These are phyloP conservation scores for Globisporangium parvum DNA, from an alignment of 352 stramenopile species.

Conservation along the genomic window DNA sequence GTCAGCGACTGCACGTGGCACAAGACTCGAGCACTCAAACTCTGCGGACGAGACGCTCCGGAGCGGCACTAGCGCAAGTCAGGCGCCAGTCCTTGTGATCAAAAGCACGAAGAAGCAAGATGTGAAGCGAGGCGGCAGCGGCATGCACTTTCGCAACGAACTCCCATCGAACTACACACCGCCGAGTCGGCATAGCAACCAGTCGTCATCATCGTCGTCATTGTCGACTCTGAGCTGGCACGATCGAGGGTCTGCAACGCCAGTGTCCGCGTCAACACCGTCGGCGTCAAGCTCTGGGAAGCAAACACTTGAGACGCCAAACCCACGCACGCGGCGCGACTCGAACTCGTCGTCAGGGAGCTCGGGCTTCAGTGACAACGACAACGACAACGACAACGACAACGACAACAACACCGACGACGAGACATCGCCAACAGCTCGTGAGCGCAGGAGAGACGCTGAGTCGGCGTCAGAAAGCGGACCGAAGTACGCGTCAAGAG, in stretches of 20 bases:
- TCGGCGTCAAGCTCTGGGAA: conserved; percentile 11
- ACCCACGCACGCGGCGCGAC: neutral
- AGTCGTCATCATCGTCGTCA: neutral
- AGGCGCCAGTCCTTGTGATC: conserved; percentile 7
- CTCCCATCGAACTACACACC: conserved; percentile 59
- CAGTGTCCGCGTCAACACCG: conserved; percentile 16
- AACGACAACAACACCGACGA: neutral
- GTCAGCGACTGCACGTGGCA: neutral
- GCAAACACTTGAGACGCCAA: neutral
- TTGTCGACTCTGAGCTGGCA: conserved; percentile 10
- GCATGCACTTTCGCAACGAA: conserved; percentile 75
- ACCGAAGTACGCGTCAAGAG: neutral
- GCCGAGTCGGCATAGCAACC: conserved; percentile 16
- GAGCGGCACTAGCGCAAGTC: neutral
- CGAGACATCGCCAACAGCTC: too few relatives aligned
- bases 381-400: neutral
- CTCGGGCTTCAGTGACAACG: conserved; percentile 11
- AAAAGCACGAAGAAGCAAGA: conserved; percentile 29
- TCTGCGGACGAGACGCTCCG: neutral
- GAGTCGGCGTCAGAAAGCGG: neutral
- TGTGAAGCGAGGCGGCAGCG: conserved; percentile 13
- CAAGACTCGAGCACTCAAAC: conserved; percentile 13
- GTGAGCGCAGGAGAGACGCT: neutral
- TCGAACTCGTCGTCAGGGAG: conserved; percentile 13
- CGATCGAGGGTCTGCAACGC: conserved; percentile 10